Percentiles rank a stretch among this genome's conserved stretches.
phyloP scores from a whole-genome alignment of 2,329 filamentous ascomycete genomes.

The Microascus cirrosus region DNA sequence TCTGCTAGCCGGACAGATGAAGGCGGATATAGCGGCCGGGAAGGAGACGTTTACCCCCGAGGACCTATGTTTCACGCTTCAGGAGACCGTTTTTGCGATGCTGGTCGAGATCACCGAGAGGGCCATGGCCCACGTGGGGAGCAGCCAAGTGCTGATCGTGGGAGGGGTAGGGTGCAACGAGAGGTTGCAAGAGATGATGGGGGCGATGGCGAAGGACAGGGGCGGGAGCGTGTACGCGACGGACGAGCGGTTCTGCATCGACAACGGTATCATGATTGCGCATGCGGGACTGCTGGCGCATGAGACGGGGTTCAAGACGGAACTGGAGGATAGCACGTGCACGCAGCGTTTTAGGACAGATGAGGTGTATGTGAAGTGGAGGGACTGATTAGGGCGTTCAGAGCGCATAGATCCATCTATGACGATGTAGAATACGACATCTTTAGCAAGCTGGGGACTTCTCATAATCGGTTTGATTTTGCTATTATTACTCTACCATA shows the following conservation, averaged over 20 bases:
- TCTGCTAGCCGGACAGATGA: slow-evolving; percentile 60
- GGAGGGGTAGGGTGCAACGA: slow-evolving; percentile 95
- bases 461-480: too few species aligned
- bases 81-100: slow-evolving; percentile 96
- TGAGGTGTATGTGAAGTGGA: slow-evolving; percentile 71
- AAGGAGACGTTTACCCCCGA: slow-evolving; percentile 58
- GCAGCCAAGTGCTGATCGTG: slow-evolving; percentile 82
- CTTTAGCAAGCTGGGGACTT: too few species aligned
- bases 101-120: slow-evolving; percentile 96
- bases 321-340: slow-evolving; percentile 71
- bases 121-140: slow-evolving; percentile 95
- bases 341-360: slow-evolving; percentile 77
- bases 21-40: slow-evolving; percentile 30
- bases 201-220: slow-evolving; percentile 78
- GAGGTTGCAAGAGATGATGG: slow-evolving; percentile 96
- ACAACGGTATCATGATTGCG: slow-evolving; percentile 99
- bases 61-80: slow-evolving; percentile 86
- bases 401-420: not conserved
- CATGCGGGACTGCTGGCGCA: slow-evolving; percentile 86
- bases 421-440: not conserved
- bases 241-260: slow-evolving; percentile 95
- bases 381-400: slow-evolving; percentile 28
- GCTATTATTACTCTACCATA: too few species aligned
- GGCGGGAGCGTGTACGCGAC: slow-evolving; percentile 89
- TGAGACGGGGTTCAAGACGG: slow-evolving; percentile 66